These are phyloP conservation scores for Epichloe festucae DNA, from an alignment of 2,329 filamentous ascomycete species.

Conservation along the genomic window DNA sequence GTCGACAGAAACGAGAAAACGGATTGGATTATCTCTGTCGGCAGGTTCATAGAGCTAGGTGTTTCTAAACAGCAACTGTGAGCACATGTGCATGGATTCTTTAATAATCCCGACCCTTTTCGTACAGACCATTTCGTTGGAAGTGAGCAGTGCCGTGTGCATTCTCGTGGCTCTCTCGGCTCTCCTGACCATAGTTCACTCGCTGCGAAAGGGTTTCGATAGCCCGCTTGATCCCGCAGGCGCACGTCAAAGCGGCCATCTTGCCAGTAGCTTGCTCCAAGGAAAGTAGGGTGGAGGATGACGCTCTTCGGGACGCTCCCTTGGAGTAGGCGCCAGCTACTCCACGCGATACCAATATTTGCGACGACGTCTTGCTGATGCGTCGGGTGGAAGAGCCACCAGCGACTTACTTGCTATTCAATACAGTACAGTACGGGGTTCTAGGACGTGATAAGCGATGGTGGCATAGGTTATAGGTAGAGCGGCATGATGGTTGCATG, in stretches of 20 bases:
- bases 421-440: not conserved
- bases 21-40: constrained; percentile 24
- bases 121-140: not conserved
- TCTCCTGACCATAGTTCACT: constrained; percentile 6
- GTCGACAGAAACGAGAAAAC: constrained; percentile 22
- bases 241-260: constrained; percentile 9
- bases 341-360: constrained; percentile 17
- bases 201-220: constrained; percentile 8
- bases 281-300: constrained; percentile 3
- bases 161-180: constrained; percentile 6
- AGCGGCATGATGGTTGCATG: not conserved
- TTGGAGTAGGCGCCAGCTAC: constrained; percentile 11
- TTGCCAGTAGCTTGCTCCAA: constrained; percentile 1
- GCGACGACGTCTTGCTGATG: constrained; percentile 14
- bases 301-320: constrained; percentile 3
- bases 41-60: constrained; percentile 16
- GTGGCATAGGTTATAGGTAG: not conserved
- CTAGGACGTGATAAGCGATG: not conserved
- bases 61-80: constrained; percentile 3
- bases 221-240: constrained; percentile 7
- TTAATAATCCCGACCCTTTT: not conserved
- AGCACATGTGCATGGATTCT: not conserved
- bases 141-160: not conserved
- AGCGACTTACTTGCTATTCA: constrained; percentile 1
- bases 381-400: not conserved